A percentile compares a stretch with the other conserved stretches of the same genome.
Conservation (phyloP, 495 filamentous ascomycete species). For the Tuber magnatum region DNA sequence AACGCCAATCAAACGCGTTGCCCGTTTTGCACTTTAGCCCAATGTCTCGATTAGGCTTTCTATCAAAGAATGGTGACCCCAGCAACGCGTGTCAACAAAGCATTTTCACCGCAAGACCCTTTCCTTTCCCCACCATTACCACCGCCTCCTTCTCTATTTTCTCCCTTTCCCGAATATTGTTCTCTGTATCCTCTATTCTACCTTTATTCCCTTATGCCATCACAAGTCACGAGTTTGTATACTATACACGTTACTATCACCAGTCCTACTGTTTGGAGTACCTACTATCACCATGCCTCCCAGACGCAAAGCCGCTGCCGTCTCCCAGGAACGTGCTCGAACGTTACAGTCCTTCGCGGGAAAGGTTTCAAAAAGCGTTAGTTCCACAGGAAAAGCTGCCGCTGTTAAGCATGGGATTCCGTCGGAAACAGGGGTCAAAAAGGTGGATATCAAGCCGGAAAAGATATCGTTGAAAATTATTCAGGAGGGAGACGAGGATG, state of each 20-base stretch:
- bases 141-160: constrained; percentile 4
- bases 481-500: constrained; percentile 36
- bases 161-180: background rate
- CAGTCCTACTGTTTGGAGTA: constrained; percentile 1
- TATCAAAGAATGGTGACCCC: constrained; percentile 6
- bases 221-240: constrained; percentile 15
- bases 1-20: constrained; percentile 11
- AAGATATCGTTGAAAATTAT: constrained; percentile 19
- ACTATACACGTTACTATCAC: constrained; percentile 30
- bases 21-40: constrained; percentile 15
- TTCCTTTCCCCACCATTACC: background rate
- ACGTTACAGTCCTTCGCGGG: constrained; percentile 33
- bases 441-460: background rate
- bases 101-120: background rate
- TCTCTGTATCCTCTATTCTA: constrained; percentile 2
- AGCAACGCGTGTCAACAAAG: constrained; percentile 33
- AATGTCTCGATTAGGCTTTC: background rate
- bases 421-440: constrained; percentile 10
- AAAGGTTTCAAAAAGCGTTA: constrained; percentile 29
- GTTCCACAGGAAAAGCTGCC: constrained; percentile 18
- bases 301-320: constrained; percentile 28
- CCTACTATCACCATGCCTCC: constrained; percentile 24
- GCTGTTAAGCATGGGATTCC: background rate
- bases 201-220: background rate
- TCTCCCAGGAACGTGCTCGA: constrained; percentile 14